These are phyloP conservation scores for Erucastrum elatum DNA, from an alignment of 345 rosid species.

Conservation along the genomic window DNA sequence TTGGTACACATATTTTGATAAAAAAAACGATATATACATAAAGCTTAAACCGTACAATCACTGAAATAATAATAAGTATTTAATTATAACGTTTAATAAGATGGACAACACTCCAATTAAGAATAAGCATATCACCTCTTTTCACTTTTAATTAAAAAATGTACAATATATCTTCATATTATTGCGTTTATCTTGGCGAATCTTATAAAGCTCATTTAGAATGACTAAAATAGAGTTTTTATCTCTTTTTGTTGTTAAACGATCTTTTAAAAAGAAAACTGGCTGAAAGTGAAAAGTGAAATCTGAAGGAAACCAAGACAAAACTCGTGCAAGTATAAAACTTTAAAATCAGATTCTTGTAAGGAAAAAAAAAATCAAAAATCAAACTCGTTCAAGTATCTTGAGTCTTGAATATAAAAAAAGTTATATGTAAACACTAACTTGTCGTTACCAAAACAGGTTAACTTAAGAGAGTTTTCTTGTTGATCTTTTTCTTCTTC, in stretches of 20 bases:
- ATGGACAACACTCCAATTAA: constrained; percentile 25
- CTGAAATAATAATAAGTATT: constrained; percentile 22
- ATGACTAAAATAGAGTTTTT: neutral
- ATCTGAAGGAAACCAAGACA: neutral
- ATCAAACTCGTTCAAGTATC: neutral
- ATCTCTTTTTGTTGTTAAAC: neutral
- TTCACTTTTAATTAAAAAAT: neutral
- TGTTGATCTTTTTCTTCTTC: neutral
- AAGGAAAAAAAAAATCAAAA: neutral
- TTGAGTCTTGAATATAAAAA: neutral
- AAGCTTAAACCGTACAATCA: constrained; percentile 33
- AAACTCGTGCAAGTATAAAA: neutral
- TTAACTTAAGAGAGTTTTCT: neutral
- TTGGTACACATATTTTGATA: constrained; percentile 7
- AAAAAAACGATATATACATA: neutral
- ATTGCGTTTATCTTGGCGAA: constrained; percentile 4
- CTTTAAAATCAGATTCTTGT: neutral
- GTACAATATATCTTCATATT: neutral
- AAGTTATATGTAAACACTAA: neutral
- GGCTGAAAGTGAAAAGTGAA: neutral
- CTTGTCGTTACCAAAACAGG: neutral
- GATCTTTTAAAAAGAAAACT: neutral
- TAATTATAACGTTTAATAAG: constrained; percentile 19
- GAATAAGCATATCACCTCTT: constrained; percentile 20
- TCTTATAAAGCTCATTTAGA: neutral